Evolutionary conservation across 495 filamentous ascomycete species (phyloP), one percentile per base, ranked within the genome.

Genomic region (Podospora pseudocomata): DNA sequence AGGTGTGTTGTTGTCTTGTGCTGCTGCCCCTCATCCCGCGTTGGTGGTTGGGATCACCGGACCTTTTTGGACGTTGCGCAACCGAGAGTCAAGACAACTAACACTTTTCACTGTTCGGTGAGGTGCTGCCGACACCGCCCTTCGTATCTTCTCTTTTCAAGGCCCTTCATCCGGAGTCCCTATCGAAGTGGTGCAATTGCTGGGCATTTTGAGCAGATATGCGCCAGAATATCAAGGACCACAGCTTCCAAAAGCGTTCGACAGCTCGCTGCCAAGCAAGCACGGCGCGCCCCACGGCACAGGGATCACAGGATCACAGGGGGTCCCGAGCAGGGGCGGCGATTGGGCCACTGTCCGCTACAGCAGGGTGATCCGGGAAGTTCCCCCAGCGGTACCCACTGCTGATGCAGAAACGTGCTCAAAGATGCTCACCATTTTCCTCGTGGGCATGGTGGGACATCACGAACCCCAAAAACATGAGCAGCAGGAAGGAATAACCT

Each of bases 331-430:
- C 39, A 11, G 39, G 39, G 39, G 7, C 39, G 13, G 39, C 39
- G 39, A 49, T 49, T 49, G 39, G 1, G 26, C 63, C 4, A 65
- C 60, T 68, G 67, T 61, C 32, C 57, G 20, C 23, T 67, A 13
- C 39, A 16, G 39, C 5, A 49, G 0, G 23, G 65, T 4, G 15
- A 20, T 61, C 32, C 13, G n/a, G n/a, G 11, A 27, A 32, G 23
- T 7, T 15, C 64, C 44, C 34, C 65, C 63, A 60, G 65, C 20
- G 59, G 65, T 64, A 39, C 64, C 70, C 60, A 59, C 59, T 39
- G 44, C 57, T 65, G 64, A 64, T 55, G 67, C 64, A 49, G 26
- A 74, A 74, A 74, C 65, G 58, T 74, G 72, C 72, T 74, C 72
- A 74, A 74, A 74, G 72, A 49, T 72, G 70, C 72, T 66, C 68